Percentiles rank a stretch among this genome's conserved stretches.
Evolutionary conservation across 352 stramenopile genomes (phyloP).

Genomic region (Pythium phragmiticola): DNA sequence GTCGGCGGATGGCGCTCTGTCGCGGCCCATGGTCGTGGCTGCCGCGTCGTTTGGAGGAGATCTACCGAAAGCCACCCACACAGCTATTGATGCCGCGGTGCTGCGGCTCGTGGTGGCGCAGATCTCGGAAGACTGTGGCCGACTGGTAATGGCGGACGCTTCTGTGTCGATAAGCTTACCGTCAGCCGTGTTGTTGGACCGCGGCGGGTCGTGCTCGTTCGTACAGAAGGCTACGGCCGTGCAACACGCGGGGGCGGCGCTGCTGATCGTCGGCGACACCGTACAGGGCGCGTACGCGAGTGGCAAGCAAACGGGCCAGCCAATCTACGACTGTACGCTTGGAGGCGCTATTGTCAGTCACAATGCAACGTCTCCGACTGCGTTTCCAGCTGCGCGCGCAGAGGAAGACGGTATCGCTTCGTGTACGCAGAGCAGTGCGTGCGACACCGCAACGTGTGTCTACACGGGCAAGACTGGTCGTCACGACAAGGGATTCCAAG

Average conservation of each 20-base stretch:
- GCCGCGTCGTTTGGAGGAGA: slow-evolving; percentile 20
- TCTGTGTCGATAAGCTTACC: neutral
- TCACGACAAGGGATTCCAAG: slow-evolving; percentile 29
- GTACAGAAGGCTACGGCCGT: slow-evolving; percentile 44
- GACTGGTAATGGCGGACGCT: neutral
- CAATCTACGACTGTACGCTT: slow-evolving; percentile 48
- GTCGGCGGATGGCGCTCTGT: neutral
- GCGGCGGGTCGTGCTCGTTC: slow-evolving; percentile 50
- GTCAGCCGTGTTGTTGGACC: slow-evolving; percentile 43
- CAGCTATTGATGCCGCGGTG: neutral
- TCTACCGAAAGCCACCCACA: neutral
- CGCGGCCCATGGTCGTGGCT: slow-evolving; percentile 15
- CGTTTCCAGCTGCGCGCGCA: slow-evolving; percentile 28
- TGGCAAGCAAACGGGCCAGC: slow-evolving; percentile 18
- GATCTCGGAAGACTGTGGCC: slow-evolving; percentile 16
- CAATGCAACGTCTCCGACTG: slow-evolving; percentile 31
- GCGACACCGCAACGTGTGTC: slow-evolving; percentile 41
- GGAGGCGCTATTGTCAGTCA: slow-evolving; percentile 34
- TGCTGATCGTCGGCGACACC: slow-evolving; percentile 55
- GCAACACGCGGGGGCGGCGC: slow-evolving; percentile 31
- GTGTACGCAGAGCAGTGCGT: slow-evolving; percentile 30
- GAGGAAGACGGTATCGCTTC: neutral
- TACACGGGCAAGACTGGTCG: slow-evolving; percentile 30
- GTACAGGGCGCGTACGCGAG: slow-evolving; percentile 38
- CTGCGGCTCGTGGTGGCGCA: slow-evolving; percentile 20